Conservation (phyloP, 2,329 filamentous ascomycete species). For the Diaporthe amygdali region DNA sequence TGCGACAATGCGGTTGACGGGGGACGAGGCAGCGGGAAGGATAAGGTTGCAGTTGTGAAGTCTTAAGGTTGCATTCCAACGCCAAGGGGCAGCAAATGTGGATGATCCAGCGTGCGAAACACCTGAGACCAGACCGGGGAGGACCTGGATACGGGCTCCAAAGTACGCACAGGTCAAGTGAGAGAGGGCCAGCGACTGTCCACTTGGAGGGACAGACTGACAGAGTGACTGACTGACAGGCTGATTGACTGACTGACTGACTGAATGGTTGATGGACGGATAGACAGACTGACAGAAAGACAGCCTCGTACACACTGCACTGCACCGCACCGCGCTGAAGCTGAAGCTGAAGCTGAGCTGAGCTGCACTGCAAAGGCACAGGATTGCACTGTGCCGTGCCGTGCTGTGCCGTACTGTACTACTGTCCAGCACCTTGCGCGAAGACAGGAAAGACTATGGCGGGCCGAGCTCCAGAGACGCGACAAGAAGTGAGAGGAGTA, state of each 20-base stretch:
- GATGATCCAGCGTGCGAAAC: constrained; percentile 22
- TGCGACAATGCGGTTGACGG: constrained; percentile 18
- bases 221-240: background rate
- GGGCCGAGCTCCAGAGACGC: constrained; percentile 7
- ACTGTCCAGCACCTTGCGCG: background rate
- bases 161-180: background rate
- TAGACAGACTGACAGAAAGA: background rate
- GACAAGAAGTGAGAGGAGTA: constrained; percentile 10
- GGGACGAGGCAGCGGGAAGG: constrained; percentile 16
- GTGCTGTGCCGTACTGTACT: no score
- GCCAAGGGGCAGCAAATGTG: constrained; percentile 22
- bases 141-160: constrained; percentile 7
- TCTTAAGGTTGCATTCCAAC: constrained; percentile 23
- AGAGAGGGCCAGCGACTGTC: background rate
- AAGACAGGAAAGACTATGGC: background rate
- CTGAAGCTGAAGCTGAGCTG: background rate
- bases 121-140: constrained; percentile 23
- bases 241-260: no score
- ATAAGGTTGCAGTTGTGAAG: constrained; percentile 25
- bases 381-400: background rate
- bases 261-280: no score
- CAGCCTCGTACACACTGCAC: background rate
- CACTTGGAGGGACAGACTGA: background rate
- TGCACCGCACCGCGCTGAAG: background rate
- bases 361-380: background rate